These are phyloP conservation scores for Globisporangium yorkense DNA, from an alignment of 352 stramenopile species.

Conservation along the genomic window DNA sequence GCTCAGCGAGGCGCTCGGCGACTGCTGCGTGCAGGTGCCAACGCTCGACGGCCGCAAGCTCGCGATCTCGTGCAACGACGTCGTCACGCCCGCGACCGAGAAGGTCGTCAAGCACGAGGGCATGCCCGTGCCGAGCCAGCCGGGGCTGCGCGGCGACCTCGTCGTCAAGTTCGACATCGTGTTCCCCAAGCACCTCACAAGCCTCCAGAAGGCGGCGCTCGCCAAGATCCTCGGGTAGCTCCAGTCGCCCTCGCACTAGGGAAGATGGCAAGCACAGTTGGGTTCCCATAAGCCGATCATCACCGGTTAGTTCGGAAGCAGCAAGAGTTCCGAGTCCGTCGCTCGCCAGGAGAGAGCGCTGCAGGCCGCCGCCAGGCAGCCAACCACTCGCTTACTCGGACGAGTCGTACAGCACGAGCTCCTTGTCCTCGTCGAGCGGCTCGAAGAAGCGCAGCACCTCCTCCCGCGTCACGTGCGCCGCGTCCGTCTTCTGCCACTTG, in stretches of 20 bases:
- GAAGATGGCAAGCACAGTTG: not conserved
- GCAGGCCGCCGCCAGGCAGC: not conserved
- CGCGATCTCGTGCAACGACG: conserved; percentile 89
- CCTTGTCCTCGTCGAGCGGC: conserved; percentile 65
- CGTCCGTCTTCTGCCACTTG: conserved; percentile 79
- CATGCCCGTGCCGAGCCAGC: conserved; percentile 87
- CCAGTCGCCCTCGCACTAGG: not conserved
- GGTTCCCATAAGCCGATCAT: not conserved
- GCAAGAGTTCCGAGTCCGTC: not conserved
- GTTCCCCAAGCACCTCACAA: conserved; percentile 93
- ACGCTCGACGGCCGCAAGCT: conserved; percentile 95
- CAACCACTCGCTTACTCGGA: conserved; percentile 15
- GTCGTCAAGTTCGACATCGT: conserved; percentile 94
- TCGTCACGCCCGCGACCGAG: conserved; percentile 88
- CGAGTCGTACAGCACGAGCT: conserved; percentile 65
- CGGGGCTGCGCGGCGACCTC: conserved; percentile 84
- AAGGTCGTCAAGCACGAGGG: conserved; percentile 92
- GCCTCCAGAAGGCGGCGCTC: conserved; percentile 88
- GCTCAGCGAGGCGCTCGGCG: conserved; percentile 93
- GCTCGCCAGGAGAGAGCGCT: not conserved
- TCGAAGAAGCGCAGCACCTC: conserved; percentile 82
- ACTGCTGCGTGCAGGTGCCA: conserved; percentile 92
- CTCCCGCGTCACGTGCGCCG: conserved; percentile 53
- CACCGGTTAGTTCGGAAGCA: not conserved
- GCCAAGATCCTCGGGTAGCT: conserved; percentile 67